A percentile compares a stretch with the other conserved stretches of the same genome.
These are phyloP conservation scores for Petrea volubilis DNA, from an alignment of 257 asterid genomes.

Conservation along the genomic window DNA sequence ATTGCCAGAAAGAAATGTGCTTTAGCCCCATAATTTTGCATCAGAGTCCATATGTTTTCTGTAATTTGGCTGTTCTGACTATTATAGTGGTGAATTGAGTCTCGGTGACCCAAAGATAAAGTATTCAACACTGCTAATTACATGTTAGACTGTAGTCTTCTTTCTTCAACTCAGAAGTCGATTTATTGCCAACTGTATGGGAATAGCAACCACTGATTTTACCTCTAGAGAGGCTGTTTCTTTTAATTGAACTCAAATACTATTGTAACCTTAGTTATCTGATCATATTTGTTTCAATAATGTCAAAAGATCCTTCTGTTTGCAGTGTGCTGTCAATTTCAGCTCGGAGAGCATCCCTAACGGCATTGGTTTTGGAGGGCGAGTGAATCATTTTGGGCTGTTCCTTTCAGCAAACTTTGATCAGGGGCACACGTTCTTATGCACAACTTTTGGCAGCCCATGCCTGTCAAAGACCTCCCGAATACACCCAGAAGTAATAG, in stretches of 20 bases:
- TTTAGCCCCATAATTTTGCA: too few species aligned
- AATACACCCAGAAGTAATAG: slow-evolving; percentile 68
- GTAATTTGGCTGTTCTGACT: too few species aligned
- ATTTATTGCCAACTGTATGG: too few species aligned
- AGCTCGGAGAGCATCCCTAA: slow-evolving; percentile 92
- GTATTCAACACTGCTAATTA: too few species aligned
- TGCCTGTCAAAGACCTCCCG: slow-evolving; percentile 51
- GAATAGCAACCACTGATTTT: too few species aligned
- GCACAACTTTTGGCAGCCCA: slow-evolving; percentile 85
- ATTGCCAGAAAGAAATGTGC: too few species aligned
- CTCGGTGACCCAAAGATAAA: too few species aligned
- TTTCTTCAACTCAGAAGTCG: too few species aligned
- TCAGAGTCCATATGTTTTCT: too few species aligned
- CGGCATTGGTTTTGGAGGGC: slow-evolving; percentile 95
- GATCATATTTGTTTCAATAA: background rate
- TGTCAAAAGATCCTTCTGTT: background rate
- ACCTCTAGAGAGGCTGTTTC: too few species aligned
- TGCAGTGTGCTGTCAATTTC: slow-evolving; percentile 90
- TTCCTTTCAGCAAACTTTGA: slow-evolving; percentile 84
- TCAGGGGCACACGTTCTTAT: slow-evolving; percentile 70
- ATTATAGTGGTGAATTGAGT: background rate
- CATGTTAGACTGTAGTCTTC: too few species aligned
- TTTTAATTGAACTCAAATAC: background rate
- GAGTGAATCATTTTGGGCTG: slow-evolving; percentile 65
- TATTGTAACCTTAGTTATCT: background rate